A percentile compares a stretch with the other conserved stretches of the same genome.
Evolutionary conservation across 495 filamentous ascomycete species (phyloP).

Genomic region (Penicillium lividum): DNA sequence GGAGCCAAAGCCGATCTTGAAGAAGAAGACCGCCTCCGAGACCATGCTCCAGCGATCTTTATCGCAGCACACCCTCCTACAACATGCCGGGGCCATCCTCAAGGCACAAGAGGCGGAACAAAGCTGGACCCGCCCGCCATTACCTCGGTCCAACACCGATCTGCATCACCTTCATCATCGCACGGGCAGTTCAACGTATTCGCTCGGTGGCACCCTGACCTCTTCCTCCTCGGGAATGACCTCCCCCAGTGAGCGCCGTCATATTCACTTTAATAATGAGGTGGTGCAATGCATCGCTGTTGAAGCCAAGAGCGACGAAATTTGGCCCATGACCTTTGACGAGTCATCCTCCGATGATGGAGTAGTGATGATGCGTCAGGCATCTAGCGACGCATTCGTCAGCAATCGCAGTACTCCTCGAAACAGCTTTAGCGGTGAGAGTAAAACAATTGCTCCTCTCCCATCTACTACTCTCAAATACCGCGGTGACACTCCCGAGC

Average conservation of each 20-base stretch:
- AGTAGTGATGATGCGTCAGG: conserved; percentile 81
- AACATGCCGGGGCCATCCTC: conserved; percentile 89
- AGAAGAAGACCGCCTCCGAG: conserved; percentile 95
- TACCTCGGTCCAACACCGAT: conserved; percentile 65
- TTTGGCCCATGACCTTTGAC: conserved; percentile 44
- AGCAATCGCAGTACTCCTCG: conserved; percentile 51
- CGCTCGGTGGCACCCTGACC: conserved; percentile 30
- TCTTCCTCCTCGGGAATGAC: conserved; percentile 49
- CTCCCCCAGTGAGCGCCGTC: conserved; percentile 73
- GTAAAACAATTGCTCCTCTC: conserved; percentile 90
- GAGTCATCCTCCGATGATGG: conserved; percentile 73
- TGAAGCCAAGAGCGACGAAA: conserved; percentile 74
- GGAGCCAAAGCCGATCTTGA: conserved; percentile 89
- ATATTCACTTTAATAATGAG: conserved; percentile 96
- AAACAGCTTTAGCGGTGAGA: conserved; percentile 61
- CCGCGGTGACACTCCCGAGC: conserved; percentile 74
- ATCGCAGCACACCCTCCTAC: conserved; percentile 85
- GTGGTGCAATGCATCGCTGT: conserved; percentile 96
- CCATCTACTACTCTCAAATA: conserved; percentile 93
- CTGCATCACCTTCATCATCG: conserved; percentile 54
- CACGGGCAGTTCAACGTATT: conserved; percentile 31
- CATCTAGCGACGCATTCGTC: conserved; percentile 43
- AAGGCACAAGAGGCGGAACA: conserved; percentile 79
- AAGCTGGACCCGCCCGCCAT: conserved; percentile 42
- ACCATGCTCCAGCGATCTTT: conserved; percentile 90